Base-by-base conservation (phyloP, 306 rosid genomes). In the Cyclanthera cordifolia region DNA sequence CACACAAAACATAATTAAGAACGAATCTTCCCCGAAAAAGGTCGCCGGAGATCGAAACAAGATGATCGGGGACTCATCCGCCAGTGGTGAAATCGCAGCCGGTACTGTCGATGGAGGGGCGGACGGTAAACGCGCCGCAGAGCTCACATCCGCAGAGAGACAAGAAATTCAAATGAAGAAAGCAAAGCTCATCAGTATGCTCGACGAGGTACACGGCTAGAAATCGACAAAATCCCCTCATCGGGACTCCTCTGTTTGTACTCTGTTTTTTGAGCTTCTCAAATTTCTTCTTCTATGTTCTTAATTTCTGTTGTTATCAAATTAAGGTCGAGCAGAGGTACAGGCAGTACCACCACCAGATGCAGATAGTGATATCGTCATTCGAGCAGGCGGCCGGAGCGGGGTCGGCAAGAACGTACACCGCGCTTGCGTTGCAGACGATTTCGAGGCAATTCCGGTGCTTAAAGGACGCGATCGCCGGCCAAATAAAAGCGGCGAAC, bases 81-180 rank as follows among this genome's bases (percentile, higher is more conserved):
- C n/a, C n/a, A n/a, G n/a, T n/a, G n/a, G n/a, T n/a, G n/a, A 82
- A 1, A 76, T 85, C 27, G 88, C 88, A 1, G 90, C 86, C 0
- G 81, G 86, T 28, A 82, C 88, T 0, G 32, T 41, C 37, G 49
- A 45, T 1, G 59, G 41, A 0, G 92, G 82, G 30, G 81, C 70
- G 9, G 79, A 73, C 32, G 85, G 74, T 10, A 90, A 88, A 76
- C 85, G 74, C 23, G 69, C 74, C 27, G 73, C 82, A 17, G 99
- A 90, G 65, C 69, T 90, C 23, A 83, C 95, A 23, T 78, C 99
- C 1, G 85, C 90, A 0, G 99, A 93, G 77, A 83, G 99, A 79
- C 99, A 93, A 77, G 99, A 93, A 69, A 79, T 90, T 56, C 99
- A 93, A 84, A 90, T 88, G 95, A 93, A 90, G 86, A 93, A 90